Evolutionary conservation across 805 yeast genomes (phyloP).

Genomic region (Sugiyamaella boreocaroliniensis): DNA sequence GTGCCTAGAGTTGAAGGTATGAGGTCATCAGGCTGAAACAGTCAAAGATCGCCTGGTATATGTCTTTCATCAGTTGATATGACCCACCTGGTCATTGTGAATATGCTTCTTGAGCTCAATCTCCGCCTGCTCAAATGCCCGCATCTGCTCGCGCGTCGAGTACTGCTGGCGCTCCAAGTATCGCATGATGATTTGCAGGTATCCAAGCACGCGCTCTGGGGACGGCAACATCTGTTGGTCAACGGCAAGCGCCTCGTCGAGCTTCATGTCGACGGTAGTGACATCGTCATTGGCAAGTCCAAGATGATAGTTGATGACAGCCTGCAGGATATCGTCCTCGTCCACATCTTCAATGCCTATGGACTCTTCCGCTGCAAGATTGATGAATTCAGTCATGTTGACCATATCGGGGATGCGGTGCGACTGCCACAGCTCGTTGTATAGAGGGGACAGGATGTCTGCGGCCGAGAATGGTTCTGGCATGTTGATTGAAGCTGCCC

Average conservation of each 20-base stretch:
- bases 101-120: conserved; percentile 2
- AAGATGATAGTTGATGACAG: conserved; percentile 7
- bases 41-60: too few relatives aligned
- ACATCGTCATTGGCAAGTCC: conserved; percentile 5
- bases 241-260: neutral
- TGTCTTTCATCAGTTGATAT: neutral
- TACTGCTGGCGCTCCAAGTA: conserved; percentile 3
- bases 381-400: neutral
- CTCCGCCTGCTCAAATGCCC: conserved; percentile 7
- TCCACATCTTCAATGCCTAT: conserved; percentile 2
- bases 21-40: too few relatives aligned
- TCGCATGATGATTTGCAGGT: conserved; percentile 4
- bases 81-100: neutral
- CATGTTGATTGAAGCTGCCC: neutral
- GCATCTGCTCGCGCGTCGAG: conserved; percentile 9
- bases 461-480: neutral
- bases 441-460: conserved; percentile 3
- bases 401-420: conserved; percentile 7
- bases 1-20: too few relatives aligned
- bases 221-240: conserved; percentile 1
- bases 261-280: neutral
- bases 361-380: conserved; percentile 1
- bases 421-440: conserved; percentile 8
- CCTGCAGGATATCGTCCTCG: conserved; percentile 5
- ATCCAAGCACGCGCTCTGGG: neutral